Evolutionary conservation across 2,329 filamentous ascomycete species (phyloP).

Genomic region (Penicillium psychrosexuale): DNA sequence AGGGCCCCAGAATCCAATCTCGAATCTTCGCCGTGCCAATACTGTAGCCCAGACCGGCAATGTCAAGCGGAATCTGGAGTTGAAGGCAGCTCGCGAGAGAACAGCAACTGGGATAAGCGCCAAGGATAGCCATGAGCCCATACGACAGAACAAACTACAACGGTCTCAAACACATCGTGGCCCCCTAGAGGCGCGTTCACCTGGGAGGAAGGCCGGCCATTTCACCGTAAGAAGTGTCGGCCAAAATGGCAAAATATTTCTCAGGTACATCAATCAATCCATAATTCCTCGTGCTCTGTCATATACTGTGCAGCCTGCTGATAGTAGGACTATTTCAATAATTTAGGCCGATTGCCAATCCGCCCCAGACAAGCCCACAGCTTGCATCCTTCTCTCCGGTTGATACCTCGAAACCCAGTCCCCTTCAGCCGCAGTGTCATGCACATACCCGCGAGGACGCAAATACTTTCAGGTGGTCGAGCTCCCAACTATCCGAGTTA

Average conservation of each 20-base stretch:
- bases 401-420: conserved; percentile 59
- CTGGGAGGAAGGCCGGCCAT: conserved; percentile 64
- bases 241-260: conserved; percentile 76
- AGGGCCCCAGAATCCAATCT: conserved; percentile 19
- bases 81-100: conserved; percentile 34
- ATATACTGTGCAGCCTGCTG: conserved; percentile 16
- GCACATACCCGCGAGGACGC: conserved; percentile 29
- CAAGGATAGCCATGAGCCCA: conserved; percentile 54
- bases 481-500: conserved; percentile 42
- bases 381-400: conserved; percentile 38
- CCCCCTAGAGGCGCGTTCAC: conserved; percentile 58
- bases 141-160: conserved; percentile 38
- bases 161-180: conserved; percentile 49
- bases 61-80: conserved; percentile 29
- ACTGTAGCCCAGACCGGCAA: conserved; percentile 38
- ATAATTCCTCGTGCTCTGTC: conserved; percentile 13
- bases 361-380: conserved; percentile 31
- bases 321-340: conserved; percentile 4
- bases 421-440: conserved; percentile 42
- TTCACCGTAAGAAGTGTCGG: conserved; percentile 80
- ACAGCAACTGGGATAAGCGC: conserved; percentile 37
- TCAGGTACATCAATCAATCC: conserved; percentile 58
- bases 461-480: conserved; percentile 40
- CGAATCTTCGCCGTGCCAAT: conserved; percentile 37
- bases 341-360: conserved; percentile 37